These are phyloP conservation scores for Fagopyrum homotropicum DNA, from an alignment of 148 eudicot genomes.

Conservation along the genomic window DNA sequence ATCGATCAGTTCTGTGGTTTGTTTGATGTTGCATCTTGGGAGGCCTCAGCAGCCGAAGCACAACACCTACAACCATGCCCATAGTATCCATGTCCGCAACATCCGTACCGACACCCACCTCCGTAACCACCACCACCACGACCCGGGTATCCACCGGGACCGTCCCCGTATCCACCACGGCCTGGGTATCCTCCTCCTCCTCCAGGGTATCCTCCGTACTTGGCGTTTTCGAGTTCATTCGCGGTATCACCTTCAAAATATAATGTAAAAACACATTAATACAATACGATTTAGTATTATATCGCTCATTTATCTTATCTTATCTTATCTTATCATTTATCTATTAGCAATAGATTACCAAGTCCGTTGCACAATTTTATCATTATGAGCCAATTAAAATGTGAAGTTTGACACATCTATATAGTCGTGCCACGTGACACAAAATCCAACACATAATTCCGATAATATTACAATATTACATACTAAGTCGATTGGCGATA, in stretches of 20 bases:
- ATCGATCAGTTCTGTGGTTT: slow-evolving; percentile 15
- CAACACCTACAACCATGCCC: slow-evolving; percentile 19
- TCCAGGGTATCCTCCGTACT: background rate
- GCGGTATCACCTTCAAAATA: background rate
- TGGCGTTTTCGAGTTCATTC: too few species aligned
- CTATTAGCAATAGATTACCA: too few species aligned
- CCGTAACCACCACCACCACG: slow-evolving; percentile 7
- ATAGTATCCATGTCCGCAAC: slow-evolving; percentile 19
- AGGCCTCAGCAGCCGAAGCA: slow-evolving; percentile 12
- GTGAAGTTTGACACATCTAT: too few species aligned
- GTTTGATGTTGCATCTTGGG: background rate
- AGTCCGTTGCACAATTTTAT: too few species aligned
- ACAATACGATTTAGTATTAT: too few species aligned
- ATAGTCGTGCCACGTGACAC: too few species aligned
- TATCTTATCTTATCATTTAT: too few species aligned
- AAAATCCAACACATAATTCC: too few species aligned
- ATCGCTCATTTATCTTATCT: too few species aligned
- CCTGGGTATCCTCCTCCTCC: slow-evolving; percentile 15
- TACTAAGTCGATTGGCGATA: too few species aligned
- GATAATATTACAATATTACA: too few species aligned
- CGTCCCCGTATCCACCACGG: slow-evolving; percentile 13
- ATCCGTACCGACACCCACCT: slow-evolving; percentile 19
- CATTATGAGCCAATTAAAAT: too few species aligned
- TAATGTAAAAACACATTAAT: background rate
- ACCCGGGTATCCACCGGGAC: slow-evolving; percentile 11